Evolutionary conservation across 2,329 filamentous ascomycete genomes (phyloP).

Genomic region (Claviceps paspali): DNA sequence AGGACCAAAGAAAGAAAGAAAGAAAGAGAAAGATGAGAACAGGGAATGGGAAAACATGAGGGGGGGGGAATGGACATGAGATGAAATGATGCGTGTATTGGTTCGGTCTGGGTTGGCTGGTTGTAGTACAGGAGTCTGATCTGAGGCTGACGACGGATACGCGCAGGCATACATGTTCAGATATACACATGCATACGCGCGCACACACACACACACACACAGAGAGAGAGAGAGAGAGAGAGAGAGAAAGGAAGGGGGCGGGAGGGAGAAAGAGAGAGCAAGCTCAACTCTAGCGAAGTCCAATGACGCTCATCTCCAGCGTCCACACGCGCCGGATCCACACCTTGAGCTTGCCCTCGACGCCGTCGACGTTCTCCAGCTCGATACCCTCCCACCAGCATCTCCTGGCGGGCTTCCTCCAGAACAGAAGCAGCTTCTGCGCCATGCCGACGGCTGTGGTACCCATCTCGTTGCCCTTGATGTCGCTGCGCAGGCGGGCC

Average conservation of each 20-base stretch:
- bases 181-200: too few species aligned
- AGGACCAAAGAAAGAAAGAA: neutral
- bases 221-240: neutral
- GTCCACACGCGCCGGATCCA: conserved; percentile 99
- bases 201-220: too few species aligned
- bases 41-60: neutral
- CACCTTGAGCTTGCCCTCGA: conserved; percentile 85
- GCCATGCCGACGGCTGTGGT: conserved; percentile 89
- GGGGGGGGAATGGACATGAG: neutral
- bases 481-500: conserved; percentile 82
- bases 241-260: neutral
- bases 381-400: conserved; percentile 99
- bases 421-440: conserved; percentile 93
- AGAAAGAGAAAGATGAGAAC: neutral
- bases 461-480: conserved; percentile 61
- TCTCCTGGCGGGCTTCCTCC: conserved; percentile 87
- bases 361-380: conserved; percentile 73
- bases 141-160: too few species aligned
- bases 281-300: conserved; percentile 56
- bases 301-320: conserved; percentile 92
- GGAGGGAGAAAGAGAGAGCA: too few species aligned
- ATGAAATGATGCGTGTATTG: neutral
- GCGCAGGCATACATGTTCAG: too few species aligned
- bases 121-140: too few species aligned
- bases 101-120: neutral